Percentiles rank a stretch among this genome's conserved stretches.
phyloP scores from a whole-genome alignment of 2,329 filamentous ascomycete species.

The Atkinsonella texensis region DNA sequence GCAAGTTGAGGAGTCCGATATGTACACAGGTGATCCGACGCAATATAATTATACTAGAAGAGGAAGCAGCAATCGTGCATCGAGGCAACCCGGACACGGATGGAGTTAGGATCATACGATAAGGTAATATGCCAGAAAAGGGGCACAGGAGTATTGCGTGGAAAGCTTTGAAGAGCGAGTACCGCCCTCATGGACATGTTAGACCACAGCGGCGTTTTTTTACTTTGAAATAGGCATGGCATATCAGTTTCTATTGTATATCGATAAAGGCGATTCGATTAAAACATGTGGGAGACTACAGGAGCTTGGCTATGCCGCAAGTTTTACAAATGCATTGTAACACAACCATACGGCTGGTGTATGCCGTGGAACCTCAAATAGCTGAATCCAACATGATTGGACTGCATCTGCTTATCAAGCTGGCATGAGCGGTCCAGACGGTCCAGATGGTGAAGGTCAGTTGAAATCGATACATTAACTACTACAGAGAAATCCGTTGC shows the following conservation, averaged over 20 bases:
- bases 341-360: no score
- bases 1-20: constrained; percentile 34
- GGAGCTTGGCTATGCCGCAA: no score
- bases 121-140: constrained; percentile 6
- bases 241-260: not conserved
- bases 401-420: no score
- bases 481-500: no score
- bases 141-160: not conserved
- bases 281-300: not conserved
- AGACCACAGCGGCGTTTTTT: constrained; percentile 1
- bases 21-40: constrained; percentile 28
- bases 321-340: no score
- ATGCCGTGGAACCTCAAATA: no score
- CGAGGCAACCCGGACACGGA: constrained; percentile 24
- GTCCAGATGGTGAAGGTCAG: no score
- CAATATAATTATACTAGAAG: constrained; percentile 47
- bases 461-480: no score
- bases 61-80: constrained; percentile 13
- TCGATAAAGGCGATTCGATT: not conserved
- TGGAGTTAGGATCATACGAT: constrained; percentile 15
- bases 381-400: no score
- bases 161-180: not conserved
- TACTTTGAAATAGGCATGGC: constrained; percentile 9
- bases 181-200: not conserved
- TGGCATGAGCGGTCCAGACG: no score